These are phyloP conservation scores for Verticillium isaacii DNA, from an alignment of 2,329 filamentous ascomycete species.

Conservation along the genomic window DNA sequence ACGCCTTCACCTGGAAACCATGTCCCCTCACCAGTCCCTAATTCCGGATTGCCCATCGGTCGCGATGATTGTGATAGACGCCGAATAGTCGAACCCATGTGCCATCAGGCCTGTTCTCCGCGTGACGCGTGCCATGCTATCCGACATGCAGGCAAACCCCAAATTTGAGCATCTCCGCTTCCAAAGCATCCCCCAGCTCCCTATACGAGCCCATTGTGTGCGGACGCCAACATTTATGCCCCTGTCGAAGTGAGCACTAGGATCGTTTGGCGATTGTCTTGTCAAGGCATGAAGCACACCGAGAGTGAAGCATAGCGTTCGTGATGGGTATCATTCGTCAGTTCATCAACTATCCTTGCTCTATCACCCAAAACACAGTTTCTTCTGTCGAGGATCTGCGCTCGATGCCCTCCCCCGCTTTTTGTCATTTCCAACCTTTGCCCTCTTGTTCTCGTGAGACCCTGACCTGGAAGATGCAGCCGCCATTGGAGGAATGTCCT, in stretches of 20 bases:
- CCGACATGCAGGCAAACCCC: neutral
- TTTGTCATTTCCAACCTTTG: constrained; percentile 23
- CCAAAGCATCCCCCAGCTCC: neutral
- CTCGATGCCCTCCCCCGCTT: constrained; percentile 30
- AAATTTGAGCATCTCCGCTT: neutral
- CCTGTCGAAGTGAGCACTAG: neutral
- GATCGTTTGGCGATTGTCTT: neutral
- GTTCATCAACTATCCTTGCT: neutral
- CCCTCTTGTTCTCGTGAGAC: constrained; percentile 32
- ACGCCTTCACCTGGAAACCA: neutral
- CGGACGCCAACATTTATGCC: too few species aligned
- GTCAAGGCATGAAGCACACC: neutral
- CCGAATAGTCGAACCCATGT: neutral
- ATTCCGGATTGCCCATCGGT: too few species aligned
- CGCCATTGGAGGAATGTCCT: constrained; percentile 25
- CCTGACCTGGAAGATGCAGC: constrained; percentile 9
- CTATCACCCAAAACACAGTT: constrained; percentile 43
- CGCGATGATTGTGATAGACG: neutral
- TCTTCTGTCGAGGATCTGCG: constrained; percentile 44
- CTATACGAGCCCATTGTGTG: neutral
- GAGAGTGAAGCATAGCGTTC: neutral
- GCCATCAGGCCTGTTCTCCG: neutral
- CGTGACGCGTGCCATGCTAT: neutral
- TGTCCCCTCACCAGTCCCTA: too few species aligned
- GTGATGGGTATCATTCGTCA: constrained; percentile 6